Percentiles rank a stretch among this genome's conserved stretches.
phyloP scores from a whole-genome alignment of 2,329 filamentous ascomycete genomes.

The Neofusicoccum umdonicola region DNA sequence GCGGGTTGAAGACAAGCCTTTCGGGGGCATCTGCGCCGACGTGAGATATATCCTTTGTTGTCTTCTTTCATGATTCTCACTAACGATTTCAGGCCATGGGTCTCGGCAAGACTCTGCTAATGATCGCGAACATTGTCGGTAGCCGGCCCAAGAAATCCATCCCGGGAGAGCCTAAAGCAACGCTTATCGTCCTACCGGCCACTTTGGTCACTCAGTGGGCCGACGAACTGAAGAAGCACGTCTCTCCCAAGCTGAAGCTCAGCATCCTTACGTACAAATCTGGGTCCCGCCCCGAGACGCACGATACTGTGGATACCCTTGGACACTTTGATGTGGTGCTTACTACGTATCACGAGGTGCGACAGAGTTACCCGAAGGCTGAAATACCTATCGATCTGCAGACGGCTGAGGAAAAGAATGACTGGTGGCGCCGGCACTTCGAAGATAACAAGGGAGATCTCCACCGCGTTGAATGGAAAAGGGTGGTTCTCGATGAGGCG shows the following conservation, averaged over 20 bases:
- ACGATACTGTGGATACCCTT: slow-evolving; percentile 19
- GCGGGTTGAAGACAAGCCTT: slow-evolving; percentile 33
- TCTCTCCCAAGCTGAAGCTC: slow-evolving; percentile 7
- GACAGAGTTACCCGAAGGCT: slow-evolving; percentile 43
- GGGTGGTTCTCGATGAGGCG: slow-evolving; percentile 58
- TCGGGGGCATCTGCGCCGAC: slow-evolving; percentile 43
- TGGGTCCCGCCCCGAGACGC: slow-evolving; percentile 28
- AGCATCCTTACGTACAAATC: slow-evolving; percentile 29
- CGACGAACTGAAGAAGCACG: slow-evolving; percentile 32
- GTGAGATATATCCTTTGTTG: background rate
- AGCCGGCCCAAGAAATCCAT: slow-evolving; percentile 23
- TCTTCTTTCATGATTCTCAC: background rate
- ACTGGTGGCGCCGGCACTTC: slow-evolving; percentile 36
- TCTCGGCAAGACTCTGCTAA: slow-evolving; percentile 24
- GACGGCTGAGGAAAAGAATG: slow-evolving; percentile 39
- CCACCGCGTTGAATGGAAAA: slow-evolving; percentile 38
- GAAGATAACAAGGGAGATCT: slow-evolving; percentile 29
- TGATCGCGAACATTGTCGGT: slow-evolving; percentile 45
- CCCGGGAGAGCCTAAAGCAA: slow-evolving; percentile 27
- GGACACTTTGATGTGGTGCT: slow-evolving; percentile 34
- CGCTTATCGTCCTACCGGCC: slow-evolving; percentile 43
- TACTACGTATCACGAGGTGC: slow-evolving; percentile 44
- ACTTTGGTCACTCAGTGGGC: slow-evolving; percentile 43
- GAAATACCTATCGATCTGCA: slow-evolving; percentile 36
- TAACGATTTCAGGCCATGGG: slow-evolving; percentile 4